phyloP scores from a whole-genome alignment of 352 stramenopile genomes.

The Phytopythium helicoides region DNA sequence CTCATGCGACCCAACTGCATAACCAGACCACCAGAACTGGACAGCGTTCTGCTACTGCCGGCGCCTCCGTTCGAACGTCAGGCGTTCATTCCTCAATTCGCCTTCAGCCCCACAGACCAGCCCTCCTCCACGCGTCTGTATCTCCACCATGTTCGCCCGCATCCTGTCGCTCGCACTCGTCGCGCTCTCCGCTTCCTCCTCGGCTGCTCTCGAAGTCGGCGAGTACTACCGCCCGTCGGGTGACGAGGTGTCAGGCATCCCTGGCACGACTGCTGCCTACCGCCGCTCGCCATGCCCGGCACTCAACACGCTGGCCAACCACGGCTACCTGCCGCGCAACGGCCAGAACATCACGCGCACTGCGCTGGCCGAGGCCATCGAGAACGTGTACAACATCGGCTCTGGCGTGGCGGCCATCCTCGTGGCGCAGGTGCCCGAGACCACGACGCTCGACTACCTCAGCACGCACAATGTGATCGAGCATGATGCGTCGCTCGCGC shows the following conservation, averaged over 20 bases:
- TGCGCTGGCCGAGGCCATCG: slow-evolving; percentile 17
- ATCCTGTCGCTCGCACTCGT: background rate
- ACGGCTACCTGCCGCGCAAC: slow-evolving; percentile 38
- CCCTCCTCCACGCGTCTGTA: background rate
- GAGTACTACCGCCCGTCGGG: slow-evolving; percentile 25
- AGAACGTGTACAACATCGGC: slow-evolving; percentile 33
- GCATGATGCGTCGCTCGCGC: slow-evolving; percentile 47
- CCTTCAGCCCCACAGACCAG: background rate
- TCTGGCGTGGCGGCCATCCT: slow-evolving; percentile 17
- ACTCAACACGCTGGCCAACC: slow-evolving; percentile 51
- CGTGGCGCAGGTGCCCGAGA: slow-evolving; percentile 16
- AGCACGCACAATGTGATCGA: slow-evolving; percentile 39
- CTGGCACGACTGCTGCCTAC: slow-evolving; percentile 19
- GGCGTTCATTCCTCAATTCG: slow-evolving; percentile 5
- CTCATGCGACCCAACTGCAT: too few relatives aligned
- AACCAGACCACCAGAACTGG: slow-evolving; percentile 1
- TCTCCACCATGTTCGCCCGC: background rate
- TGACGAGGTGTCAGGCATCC: slow-evolving; percentile 17
- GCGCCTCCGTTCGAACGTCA: background rate
- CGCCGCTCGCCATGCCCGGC: slow-evolving; percentile 38
- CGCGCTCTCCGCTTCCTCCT: background rate
- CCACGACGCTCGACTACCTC: slow-evolving; percentile 37
- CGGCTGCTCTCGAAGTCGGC: slow-evolving; percentile 13
- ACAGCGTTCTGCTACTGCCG: background rate
- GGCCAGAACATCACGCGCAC: slow-evolving; percentile 31